Base-by-base conservation (phyloP, 257 asterid species). In the Gentiana dahurica region DNA sequence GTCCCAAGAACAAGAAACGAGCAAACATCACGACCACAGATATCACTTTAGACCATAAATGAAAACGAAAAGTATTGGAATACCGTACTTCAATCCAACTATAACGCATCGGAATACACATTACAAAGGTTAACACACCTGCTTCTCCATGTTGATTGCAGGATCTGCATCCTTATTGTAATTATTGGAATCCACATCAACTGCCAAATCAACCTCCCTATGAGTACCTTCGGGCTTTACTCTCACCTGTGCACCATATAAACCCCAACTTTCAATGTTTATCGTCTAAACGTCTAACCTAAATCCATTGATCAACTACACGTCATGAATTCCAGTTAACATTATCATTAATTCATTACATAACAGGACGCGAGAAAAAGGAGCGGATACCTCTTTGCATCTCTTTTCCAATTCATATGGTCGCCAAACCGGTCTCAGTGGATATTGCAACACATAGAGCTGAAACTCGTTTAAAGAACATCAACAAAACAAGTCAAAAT, bases 321-420 rank as follows among this genome's bases (percentile, higher is more conserved):
- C 24, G 24, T 24, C 24, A 24, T 24, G 24, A 24, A 24, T 24
- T 24, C 24, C 24, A 24, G 24, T 24, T 24, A 24, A 24, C 24
- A 24, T 24, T 24, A 24, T 24, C 24, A 24, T 24, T 24, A 24
- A 24, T 24, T 24, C 24, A 24, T 24, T 24, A 24, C 24, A 24
- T 0, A 24, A 0, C 1, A 24, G 24, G 24, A 24, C 24, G 24
- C 24, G 24, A 24, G 24, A 24, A 24, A 55, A 34, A 13, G 60
- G 67, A 60, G 43, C 72, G 82, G 77, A 34, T 80, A 75, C 97
- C 84, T 77, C 89, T 51, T 81, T 53, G 65, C 95, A 81, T 62
- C 75, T 72, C 3, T 77, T 92, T 0, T 82, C 92, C 72, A 87
- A 57, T 33, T 77, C 98, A 72, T 90, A 90, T 0, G 98, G 96